Evolutionary conservation across 176 grass and related monocot species (phyloP), one percentile per base, ranked within the genome.

Genomic region (Cenchrus fungigraminus): DNA sequence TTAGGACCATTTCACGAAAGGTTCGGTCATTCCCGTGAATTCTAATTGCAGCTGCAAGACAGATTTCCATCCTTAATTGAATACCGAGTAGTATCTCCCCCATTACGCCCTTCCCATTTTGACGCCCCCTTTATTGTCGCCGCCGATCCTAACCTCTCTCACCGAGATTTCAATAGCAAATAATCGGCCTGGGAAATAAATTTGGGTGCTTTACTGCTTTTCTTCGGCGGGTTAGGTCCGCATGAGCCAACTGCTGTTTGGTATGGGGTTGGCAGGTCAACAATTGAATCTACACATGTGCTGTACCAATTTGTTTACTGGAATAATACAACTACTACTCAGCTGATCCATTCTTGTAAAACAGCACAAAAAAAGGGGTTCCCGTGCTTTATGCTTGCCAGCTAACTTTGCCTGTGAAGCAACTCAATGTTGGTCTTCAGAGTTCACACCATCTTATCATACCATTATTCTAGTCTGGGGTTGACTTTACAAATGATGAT

Each of bases 241-340:
- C 56, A 72, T 65, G 53, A 46, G 79, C 80, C 46, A 82, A 82
- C 66, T 47, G n/a, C 67, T 60, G 19, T 71, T 82, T 12, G 65
- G 65, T 82, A 54, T 70, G 40, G 77, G 77, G 40, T 56, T 46
- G 40, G 49, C 65, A 62, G 19, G 44, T 45, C 37, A 88, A 67
- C 40, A 82, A 60, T 46, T 6, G 6, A 9, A 46, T 67, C 20
- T 25, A 10, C 78, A 10, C 78, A 51, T 59, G 40, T 40, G 49
- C 59, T 15, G 3, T 62, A 66, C 9, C 72, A 6, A 43, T 9
- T 51, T 65, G 32, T 40, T 40, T 40, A 40, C 37, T 40, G 37
- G 37, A 40, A 40, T 40, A 40, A 40, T 53, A 43, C 60, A 55
- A 37, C 58, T 65, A 54, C 13, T 54, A 64, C 28, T 51, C 57